Base-by-base conservation (phyloP, 495 filamentous ascomycete species). In the Podospora bellae-mahoneyi region DNA sequence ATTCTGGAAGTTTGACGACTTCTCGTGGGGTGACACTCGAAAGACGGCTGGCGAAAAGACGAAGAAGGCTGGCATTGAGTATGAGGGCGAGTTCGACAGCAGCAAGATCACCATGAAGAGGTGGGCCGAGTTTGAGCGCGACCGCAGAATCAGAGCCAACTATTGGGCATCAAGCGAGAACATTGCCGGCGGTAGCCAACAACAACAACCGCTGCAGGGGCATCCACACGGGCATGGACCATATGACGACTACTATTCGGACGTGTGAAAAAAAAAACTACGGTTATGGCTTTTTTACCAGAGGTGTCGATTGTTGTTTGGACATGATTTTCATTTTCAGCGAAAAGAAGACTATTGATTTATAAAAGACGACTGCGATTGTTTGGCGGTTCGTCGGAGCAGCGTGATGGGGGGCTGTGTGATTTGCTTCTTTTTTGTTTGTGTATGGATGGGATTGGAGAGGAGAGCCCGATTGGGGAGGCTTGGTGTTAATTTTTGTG, bases 1-100 rank as follows among this genome's bases (percentile, higher is more conserved):
- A 5, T 99, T 92, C 83, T 99, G 96, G 96, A 97, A 99, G 77
- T 99, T 99, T 77, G 96, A 99, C 74, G 96, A 99, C 79, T 99
- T 99, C 83, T 95, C 91, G 74, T 99, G 96, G 95, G 96, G 96
- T 69, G 96, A 99, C 72, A 99, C 96, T 30, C 88, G 96, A 30
- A 96, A 98, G 86, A 97, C 94, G 15, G 93, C 89, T 1, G 94
- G 93, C 2, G 96, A 96, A 74, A 92, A 92, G 82, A 88, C 85
- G 10, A 92, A 92, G 82, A 84, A 84, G 71, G 87, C 87, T 1
- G 91, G 91, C 57, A 90, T 91, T 32, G 92, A 92, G 70, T 90
- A 90, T 66, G 94, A 98, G 80, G 96, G 96, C 66, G 94, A 97
- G 78, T 98, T 98, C 78, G 94, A 98, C 74, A 95, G 91, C 76